Evolutionary conservation across 106 monocot genomes (phyloP), one percentile per base, ranked within the genome.

Genomic region (Agapanthus africanus): DNA sequence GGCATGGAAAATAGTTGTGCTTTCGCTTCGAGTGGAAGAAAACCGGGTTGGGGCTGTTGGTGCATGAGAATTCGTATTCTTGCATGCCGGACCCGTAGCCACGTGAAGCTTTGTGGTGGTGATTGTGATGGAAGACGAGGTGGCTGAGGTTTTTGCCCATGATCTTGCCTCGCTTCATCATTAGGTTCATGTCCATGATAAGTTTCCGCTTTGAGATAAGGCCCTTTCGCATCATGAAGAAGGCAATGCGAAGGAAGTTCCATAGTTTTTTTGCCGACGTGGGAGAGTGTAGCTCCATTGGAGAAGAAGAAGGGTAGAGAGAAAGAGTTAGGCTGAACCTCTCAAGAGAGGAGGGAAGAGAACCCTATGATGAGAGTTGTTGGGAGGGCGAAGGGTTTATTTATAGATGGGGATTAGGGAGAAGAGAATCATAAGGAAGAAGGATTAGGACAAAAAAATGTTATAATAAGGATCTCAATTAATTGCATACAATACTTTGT

Each of bases 51-150:
- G 88, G 88, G 74, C 63, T 88, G 71, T 79, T 85, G 70, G 67
- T 82, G 82, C 84, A 88, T 0, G 88, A 88, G 57, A 81, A 88
- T 76, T 88, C 88, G 70, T 88, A 88, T 71, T 82, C 84, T 5
- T 73, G 79, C 7, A 59, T 63, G 65, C 79, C 68, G 38, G 64
- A 19, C 14, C 0, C 9, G 19, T 19, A 11, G 32, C 60, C 60
- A 32, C 19, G 2, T 16, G 28, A 36, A 36, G 30, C 52, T 54
- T 38, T 26, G 31, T 47, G 13, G 46, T 27, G 26, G 35, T 10
- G 62, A 54, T 60, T 67, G 66, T 74, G 74, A 69, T 81, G 84
- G 66, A 72, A 75, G 31, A 71, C 31, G 56, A 88, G 71, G 33
- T 63, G 79, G 15, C 63, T 63, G 11, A 84, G 47, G 57, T 70